Evolutionary conservation across 2,329 filamentous ascomycete genomes (phyloP).

Genomic region (Phialophora macrospora): DNA sequence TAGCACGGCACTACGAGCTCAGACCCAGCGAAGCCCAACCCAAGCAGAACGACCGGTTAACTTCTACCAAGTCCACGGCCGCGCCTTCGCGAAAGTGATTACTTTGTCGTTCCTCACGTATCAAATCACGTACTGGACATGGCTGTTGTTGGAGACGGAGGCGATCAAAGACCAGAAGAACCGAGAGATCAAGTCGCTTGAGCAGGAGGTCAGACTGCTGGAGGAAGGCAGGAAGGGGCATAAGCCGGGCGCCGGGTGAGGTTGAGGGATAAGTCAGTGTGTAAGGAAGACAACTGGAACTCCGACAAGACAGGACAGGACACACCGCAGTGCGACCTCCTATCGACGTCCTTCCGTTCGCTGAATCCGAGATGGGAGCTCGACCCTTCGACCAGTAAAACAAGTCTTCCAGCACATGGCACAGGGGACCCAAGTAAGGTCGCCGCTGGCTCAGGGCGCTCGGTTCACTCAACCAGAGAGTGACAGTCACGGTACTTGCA

Average conservation of each 20-base stretch:
- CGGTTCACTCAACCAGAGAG: neutral
- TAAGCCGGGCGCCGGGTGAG: constrained; percentile 6
- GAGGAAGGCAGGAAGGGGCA: constrained; percentile 34
- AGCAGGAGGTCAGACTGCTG: constrained; percentile 37
- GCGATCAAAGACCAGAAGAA: constrained; percentile 51
- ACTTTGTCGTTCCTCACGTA: constrained; percentile 56
- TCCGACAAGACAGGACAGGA: neutral
- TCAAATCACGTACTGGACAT: constrained; percentile 55
- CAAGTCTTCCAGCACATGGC: neutral
- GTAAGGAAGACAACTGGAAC: neutral
- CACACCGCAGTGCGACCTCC: neutral
- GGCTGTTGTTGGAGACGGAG: constrained; percentile 55
- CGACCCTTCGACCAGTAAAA: too few relatives aligned
- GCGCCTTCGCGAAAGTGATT: constrained; percentile 56
- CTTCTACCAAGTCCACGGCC: constrained; percentile 40
- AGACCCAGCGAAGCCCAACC: constrained; percentile 4
- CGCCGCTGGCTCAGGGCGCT: neutral
- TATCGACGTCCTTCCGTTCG: neutral
- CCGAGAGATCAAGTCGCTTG: constrained; percentile 36
- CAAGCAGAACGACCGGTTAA: constrained; percentile 28
- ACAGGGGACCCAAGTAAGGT: neutral
- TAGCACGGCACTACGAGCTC: neutral
- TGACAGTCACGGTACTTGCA: neutral
- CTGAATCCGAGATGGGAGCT: neutral
- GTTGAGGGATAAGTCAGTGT: neutral